Conservation (phyloP, 345 rosid genomes). For the Microcos paniculata region DNA sequence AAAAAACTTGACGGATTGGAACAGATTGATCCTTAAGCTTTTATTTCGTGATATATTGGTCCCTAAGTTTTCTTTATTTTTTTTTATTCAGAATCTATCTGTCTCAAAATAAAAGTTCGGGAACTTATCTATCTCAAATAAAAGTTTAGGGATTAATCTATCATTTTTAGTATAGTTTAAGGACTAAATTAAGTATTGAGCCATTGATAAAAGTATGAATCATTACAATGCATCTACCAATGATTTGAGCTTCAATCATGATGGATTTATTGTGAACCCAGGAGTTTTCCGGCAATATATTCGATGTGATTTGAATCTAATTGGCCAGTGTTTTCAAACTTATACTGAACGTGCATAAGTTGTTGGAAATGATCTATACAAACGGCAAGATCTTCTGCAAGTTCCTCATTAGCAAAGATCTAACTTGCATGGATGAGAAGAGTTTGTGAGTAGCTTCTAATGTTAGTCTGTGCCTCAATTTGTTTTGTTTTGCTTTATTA, state of each 20-base stretch:
- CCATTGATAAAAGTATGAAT: slow-evolving; percentile 4
- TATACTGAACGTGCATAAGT: slow-evolving; percentile 94
- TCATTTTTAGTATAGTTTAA: too few species aligned
- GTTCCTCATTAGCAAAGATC: slow-evolving; percentile 72
- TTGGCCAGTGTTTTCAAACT: slow-evolving; percentile 79
- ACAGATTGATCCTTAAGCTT: too few species aligned
- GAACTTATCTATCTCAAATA: too few species aligned
- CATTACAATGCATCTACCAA: slow-evolving; percentile 51
- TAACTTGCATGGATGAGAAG: slow-evolving; percentile 60
- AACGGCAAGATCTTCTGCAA: slow-evolving; percentile 67
- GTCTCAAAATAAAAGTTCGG: too few species aligned
- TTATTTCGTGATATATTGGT: too few species aligned
- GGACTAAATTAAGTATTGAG: too few species aligned
- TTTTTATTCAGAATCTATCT: too few species aligned
- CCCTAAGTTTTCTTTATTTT: too few species aligned
- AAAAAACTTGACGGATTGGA: too few species aligned
- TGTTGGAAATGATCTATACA: slow-evolving; percentile 82
- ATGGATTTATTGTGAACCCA: slow-evolving; percentile 89
- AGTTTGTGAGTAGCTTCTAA: slow-evolving; percentile 55
- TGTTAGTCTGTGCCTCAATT: background rate
- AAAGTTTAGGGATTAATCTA: too few species aligned
- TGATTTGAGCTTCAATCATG: slow-evolving; percentile 66
- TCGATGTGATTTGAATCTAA: slow-evolving; percentile 66
- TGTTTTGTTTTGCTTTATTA: too few species aligned
- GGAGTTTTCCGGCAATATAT: slow-evolving; percentile 83